Evolutionary conservation across 306 rosid genomes (phyloP).

Genomic region (Cyclanthera cordifolia): DNA sequence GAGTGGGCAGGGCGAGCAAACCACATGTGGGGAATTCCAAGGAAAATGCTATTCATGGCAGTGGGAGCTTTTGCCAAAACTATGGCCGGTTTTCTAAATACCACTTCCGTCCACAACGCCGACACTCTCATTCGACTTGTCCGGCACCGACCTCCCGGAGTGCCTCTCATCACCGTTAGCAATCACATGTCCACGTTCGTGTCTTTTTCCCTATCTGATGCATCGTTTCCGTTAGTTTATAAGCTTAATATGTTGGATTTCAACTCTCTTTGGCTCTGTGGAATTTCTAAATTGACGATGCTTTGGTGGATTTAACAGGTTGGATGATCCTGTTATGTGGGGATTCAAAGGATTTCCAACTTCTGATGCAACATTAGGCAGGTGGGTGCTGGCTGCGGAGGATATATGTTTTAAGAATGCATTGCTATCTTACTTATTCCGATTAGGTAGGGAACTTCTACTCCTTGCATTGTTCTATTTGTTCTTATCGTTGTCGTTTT

Average conservation of each 20-base stretch:
- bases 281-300: background rate
- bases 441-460: slow-evolving; percentile 36
- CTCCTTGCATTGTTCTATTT: background rate
- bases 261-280: background rate
- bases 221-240: background rate
- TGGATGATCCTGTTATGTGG: slow-evolving; percentile 89
- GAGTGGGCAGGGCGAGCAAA: slow-evolving; percentile 59
- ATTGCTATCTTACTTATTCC: slow-evolving; percentile 47
- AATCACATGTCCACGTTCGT: slow-evolving; percentile 82
- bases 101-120: slow-evolving; percentile 60
- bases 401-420: slow-evolving; percentile 69
- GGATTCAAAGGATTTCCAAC: slow-evolving; percentile 71
- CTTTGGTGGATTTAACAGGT: slow-evolving; percentile 19
- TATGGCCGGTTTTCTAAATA: slow-evolving; percentile 47
- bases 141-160: slow-evolving; percentile 55
- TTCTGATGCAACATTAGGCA: slow-evolving; percentile 30
- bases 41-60: slow-evolving; percentile 42
- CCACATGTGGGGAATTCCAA: slow-evolving; percentile 49
- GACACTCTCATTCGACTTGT: slow-evolving; percentile 56
- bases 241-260: background rate
- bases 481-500: background rate
- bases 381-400: slow-evolving; percentile 85
- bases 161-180: slow-evolving; percentile 83
- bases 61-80: slow-evolving; percentile 59
- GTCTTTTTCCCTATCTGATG: background rate